These are phyloP conservation scores for Colletotrichum trifolii DNA, from an alignment of 2,329 filamentous ascomycete species.

Conservation along the genomic window DNA sequence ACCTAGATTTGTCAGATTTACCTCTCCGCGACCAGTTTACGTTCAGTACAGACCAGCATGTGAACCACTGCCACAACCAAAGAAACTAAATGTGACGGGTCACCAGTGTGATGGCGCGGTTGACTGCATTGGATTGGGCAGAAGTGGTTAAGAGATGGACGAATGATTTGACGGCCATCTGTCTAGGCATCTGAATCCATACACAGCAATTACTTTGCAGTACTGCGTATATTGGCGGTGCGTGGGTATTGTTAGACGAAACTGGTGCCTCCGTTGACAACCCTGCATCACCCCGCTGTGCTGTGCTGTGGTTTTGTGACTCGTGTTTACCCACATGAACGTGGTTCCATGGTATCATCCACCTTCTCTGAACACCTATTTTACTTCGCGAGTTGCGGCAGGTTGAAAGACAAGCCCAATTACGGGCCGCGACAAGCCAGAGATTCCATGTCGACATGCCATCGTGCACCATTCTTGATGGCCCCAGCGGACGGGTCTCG, in stretches of 20 bases:
- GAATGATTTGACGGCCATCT: neutral
- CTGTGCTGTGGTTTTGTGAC: too few relatives aligned
- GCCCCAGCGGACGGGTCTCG: too few relatives aligned
- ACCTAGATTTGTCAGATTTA: conserved; percentile 6
- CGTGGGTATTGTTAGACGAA: too few relatives aligned
- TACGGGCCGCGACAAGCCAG: neutral
- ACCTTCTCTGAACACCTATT: too few relatives aligned
- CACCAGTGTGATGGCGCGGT: conserved; percentile 11
- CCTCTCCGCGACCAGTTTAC: conserved; percentile 12
- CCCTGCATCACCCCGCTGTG: too few relatives aligned
- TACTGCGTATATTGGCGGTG: too few relatives aligned
- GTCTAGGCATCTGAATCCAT: neutral
- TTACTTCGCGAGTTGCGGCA: too few relatives aligned
- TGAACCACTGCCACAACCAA: neutral
- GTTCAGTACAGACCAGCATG: conserved; percentile 8
- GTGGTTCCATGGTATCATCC: too few relatives aligned
- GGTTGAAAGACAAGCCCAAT: too few relatives aligned
- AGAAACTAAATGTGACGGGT: conserved; percentile 9
- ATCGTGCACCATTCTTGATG: conserved; percentile 1
- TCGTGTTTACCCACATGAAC: too few relatives aligned
- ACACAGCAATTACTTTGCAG: too few relatives aligned
- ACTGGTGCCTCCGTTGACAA: too few relatives aligned
- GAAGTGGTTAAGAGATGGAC: neutral
- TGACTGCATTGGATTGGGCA: conserved; percentile 20
- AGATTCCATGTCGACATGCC: conserved; percentile 8